Conservation (phyloP, 2,329 filamentous ascomycete species). For the Verticillium longisporum region DNA sequence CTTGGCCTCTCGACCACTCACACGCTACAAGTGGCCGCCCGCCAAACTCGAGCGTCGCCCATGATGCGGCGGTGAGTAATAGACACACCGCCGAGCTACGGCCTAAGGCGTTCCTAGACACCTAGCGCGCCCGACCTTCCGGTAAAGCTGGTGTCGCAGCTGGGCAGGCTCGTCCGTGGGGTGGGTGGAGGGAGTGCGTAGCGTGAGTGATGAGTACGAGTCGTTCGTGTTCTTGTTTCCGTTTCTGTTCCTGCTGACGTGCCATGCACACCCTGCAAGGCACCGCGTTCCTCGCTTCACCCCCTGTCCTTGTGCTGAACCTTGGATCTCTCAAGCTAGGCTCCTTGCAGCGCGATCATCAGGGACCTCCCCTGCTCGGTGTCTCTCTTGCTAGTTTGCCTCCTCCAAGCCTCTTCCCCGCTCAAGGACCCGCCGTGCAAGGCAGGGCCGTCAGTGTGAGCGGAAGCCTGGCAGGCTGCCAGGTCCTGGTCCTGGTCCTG, state of each 20-base stretch:
- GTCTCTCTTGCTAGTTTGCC: not conserved
- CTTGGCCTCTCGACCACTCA: not conserved
- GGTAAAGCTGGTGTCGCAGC: not conserved
- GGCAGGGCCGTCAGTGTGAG: not conserved
- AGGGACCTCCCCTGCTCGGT: not conserved
- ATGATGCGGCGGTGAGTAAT: not conserved
- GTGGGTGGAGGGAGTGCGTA: not conserved
- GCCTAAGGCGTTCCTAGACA: not conserved
- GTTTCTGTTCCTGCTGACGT: conserved; percentile 2
- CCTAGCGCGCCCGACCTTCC: not conserved
- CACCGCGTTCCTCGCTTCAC: conserved; percentile 1
- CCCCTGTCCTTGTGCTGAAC: not conserved
- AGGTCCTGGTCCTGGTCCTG: not conserved
- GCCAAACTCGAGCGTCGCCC: not conserved
- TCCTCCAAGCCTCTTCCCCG: not conserved
- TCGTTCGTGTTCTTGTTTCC: not conserved
- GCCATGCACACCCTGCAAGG: conserved; percentile 3
- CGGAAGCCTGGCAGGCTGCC: not conserved
- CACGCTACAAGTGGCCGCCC: not conserved
- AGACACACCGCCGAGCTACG: not conserved
- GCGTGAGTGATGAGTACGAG: not conserved
- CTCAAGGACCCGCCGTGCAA: not conserved
- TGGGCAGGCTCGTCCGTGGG: not conserved
- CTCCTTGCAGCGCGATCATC: not conserved
- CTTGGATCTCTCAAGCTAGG: not conserved